These are phyloP conservation scores for Vinca major DNA, from an alignment of 305 asterid genomes.

Conservation along the genomic window DNA sequence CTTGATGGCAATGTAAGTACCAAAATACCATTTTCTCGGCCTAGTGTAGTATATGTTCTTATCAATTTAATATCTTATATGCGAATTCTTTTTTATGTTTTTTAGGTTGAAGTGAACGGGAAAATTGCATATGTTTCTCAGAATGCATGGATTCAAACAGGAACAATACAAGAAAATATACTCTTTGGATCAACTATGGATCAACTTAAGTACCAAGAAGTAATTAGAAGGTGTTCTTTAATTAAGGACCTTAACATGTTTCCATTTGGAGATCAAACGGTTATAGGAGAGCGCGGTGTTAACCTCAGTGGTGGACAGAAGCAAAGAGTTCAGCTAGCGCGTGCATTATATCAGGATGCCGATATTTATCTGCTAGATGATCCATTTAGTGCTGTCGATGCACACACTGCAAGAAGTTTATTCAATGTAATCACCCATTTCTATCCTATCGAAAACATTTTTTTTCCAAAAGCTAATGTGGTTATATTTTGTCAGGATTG, in stretches of 20 bases:
- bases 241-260: slow-evolving; percentile 51
- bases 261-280: slow-evolving; percentile 61
- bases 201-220: slow-evolving; percentile 16
- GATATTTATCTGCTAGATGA: slow-evolving; percentile 65
- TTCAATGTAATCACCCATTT: slow-evolving; percentile 16
- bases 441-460: not conserved
- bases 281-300: slow-evolving; percentile 66
- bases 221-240: slow-evolving; percentile 31
- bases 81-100: not conserved
- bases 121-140: slow-evolving; percentile 29
- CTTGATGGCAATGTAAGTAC: slow-evolving; percentile 22
- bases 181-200: slow-evolving; percentile 27
- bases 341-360: slow-evolving; percentile 63
- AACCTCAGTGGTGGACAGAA: slow-evolving; percentile 75
- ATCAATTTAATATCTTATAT: too few species aligned
- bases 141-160: slow-evolving; percentile 29
- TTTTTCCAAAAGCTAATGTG: not conserved
- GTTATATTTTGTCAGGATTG: slow-evolving; percentile 15
- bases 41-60: too few species aligned
- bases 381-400: slow-evolving; percentile 73
- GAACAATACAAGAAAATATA: slow-evolving; percentile 23
- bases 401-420: slow-evolving; percentile 33
- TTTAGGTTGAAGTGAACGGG: slow-evolving; percentile 21
- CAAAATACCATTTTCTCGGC: too few species aligned
- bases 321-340: slow-evolving; percentile 67